phyloP scores from a whole-genome alignment of 352 stramenopile species.

The Phytophthora meadii region DNA sequence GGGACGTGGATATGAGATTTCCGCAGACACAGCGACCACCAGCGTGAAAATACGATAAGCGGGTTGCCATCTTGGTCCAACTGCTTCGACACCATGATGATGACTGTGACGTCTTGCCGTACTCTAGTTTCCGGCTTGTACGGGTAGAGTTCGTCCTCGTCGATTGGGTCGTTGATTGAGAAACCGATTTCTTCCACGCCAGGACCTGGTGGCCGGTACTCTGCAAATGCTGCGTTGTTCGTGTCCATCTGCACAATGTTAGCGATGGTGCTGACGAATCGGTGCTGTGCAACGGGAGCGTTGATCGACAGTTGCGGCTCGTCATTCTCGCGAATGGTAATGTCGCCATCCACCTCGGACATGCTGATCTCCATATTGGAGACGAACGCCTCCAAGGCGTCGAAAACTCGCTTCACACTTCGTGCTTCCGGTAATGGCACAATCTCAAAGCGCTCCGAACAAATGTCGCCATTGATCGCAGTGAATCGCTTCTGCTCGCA shows the following conservation, averaged over 20 bases:
- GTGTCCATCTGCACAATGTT: slow-evolving; percentile 42
- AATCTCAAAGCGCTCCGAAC: slow-evolving; percentile 50
- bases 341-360: slow-evolving; percentile 44
- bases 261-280: slow-evolving; percentile 35
- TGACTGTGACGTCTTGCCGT: slow-evolving; percentile 42
- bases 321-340: slow-evolving; percentile 53
- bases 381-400: slow-evolving; percentile 43
- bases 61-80: slow-evolving; percentile 21
- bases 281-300: slow-evolving; percentile 28
- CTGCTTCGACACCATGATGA: slow-evolving; percentile 28
- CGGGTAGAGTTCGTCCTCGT: slow-evolving; percentile 58
- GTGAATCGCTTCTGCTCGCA: slow-evolving; percentile 50
- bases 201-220: slow-evolving; percentile 22
- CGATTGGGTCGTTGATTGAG: slow-evolving; percentile 46
- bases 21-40: slow-evolving; percentile 35
- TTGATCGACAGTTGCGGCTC: slow-evolving; percentile 18
- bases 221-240: slow-evolving; percentile 44
- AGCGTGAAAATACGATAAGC: slow-evolving; percentile 38
- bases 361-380: slow-evolving; percentile 52
- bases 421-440: slow-evolving; percentile 28
- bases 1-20: slow-evolving; percentile 35
- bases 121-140: slow-evolving; percentile 40
- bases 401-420: slow-evolving; percentile 42
- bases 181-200: slow-evolving; percentile 38
- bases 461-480: slow-evolving; percentile 43